phyloP scores from a whole-genome alignment of 169 alveolate genomes.

The Plasmodium yoelii region DNA sequence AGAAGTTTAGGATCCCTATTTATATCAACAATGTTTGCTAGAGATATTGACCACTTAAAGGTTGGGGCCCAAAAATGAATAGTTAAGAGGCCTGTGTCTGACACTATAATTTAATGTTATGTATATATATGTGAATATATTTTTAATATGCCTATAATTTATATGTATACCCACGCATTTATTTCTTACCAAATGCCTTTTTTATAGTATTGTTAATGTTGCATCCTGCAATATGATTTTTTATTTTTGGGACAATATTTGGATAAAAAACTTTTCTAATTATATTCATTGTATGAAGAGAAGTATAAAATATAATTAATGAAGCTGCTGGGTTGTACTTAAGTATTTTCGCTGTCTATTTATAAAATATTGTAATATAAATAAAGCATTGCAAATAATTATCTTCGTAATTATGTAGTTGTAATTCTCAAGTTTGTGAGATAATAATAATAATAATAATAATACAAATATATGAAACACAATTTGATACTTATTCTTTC shows the following conservation, averaged over 20 bases:
- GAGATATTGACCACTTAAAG: constrained; percentile 93
- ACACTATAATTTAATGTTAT: constrained; percentile 10
- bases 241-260: constrained; percentile 58
- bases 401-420: too few relatives aligned
- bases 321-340: too few relatives aligned
- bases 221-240: constrained; percentile 35
- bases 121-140: neutral
- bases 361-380: too few relatives aligned
- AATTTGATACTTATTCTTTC: too few relatives aligned
- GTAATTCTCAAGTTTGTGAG: too few relatives aligned
- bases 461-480: too few relatives aligned
- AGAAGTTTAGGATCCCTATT: constrained; percentile 89
- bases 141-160: neutral
- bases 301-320: neutral
- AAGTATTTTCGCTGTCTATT: too few relatives aligned
- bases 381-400: too few relatives aligned
- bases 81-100: constrained; percentile 93
- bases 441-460: too few relatives aligned
- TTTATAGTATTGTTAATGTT: constrained; percentile 54
- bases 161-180: neutral
- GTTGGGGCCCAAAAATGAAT: constrained; percentile 96
- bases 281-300: constrained; percentile 42
- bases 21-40: constrained; percentile 92
- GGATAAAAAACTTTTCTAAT: constrained; percentile 68
- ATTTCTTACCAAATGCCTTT: constrained; percentile 53